Evolutionary conservation across 257 asterid species (phyloP).

Genomic region (Striga asiatica): DNA sequence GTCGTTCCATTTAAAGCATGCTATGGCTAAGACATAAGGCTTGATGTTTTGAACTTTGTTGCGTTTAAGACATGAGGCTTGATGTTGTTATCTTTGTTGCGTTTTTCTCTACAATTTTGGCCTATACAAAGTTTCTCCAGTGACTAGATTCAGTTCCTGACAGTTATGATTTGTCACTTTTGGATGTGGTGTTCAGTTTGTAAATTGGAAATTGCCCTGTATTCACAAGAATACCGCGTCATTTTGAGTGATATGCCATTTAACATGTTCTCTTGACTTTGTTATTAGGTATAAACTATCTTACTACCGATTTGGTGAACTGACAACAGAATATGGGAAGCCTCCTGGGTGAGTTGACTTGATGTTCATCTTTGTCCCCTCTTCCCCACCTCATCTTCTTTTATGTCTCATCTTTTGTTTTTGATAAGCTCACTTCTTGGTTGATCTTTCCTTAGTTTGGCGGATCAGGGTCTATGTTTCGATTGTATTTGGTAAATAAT

Average conservation of each 20-base stretch:
- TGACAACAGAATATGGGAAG: slow-evolving; percentile 88
- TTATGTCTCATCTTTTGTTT: background rate
- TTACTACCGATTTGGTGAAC: slow-evolving; percentile 92
- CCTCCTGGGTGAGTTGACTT: slow-evolving; percentile 84
- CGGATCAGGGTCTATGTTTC: no score
- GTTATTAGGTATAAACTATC: slow-evolving; percentile 73
- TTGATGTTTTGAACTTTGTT: background rate
- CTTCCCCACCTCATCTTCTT: background rate
- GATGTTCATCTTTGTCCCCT: background rate
- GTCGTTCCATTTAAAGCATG: no score
- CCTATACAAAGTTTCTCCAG: background rate
- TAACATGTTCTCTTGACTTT: background rate
- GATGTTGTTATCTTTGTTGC: no score
- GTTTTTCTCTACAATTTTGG: background rate
- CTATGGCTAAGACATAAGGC: background rate
- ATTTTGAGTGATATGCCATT: background rate
- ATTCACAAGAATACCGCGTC: background rate
- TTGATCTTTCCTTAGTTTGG: no score
- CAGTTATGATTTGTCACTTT: background rate
- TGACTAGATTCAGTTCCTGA: background rate
- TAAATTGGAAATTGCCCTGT: background rate
- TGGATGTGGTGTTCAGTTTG: background rate
- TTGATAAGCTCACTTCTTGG: background rate
- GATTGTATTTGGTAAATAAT: no score
- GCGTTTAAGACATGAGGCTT: background rate